A percentile compares a stretch with the other conserved stretches of the same genome.
These are phyloP conservation scores for Lagenaria siceraria DNA, from an alignment of 306 rosid species.

Conservation along the genomic window DNA sequence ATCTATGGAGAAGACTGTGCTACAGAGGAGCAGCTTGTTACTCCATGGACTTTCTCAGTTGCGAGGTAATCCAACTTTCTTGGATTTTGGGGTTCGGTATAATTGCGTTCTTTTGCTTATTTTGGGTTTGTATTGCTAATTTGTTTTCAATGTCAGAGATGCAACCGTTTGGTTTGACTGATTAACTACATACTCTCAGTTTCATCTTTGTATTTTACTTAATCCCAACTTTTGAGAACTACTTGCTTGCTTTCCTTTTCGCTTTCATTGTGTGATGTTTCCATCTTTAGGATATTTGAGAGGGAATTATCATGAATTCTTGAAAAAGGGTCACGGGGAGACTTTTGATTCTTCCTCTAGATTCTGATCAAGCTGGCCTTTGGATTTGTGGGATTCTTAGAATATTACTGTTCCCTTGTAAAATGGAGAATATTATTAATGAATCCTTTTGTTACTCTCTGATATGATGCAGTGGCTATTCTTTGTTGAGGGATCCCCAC, in stretches of 20 bases:
- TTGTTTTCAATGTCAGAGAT: not conserved
- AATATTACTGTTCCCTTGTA: not conserved
- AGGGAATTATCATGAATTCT: not conserved
- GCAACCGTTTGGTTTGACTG: not conserved
- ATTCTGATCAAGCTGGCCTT: not conserved
- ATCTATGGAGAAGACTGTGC: conserved; percentile 84
- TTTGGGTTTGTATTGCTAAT: not conserved
- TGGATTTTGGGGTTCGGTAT: not conserved
- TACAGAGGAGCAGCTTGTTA: conserved; percentile 74
- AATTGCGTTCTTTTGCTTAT: not conserved
- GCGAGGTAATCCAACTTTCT: conserved; percentile 38
- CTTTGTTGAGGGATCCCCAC: conserved; percentile 90
- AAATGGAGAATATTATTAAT: not conserved
- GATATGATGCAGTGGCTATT: conserved; percentile 52
- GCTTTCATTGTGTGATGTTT: not conserved
- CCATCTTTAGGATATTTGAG: not conserved
- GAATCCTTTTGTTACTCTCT: not conserved
- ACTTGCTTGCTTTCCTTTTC: not conserved
- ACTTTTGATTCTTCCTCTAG: not conserved
- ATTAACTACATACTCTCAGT: not conserved
- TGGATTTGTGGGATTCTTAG: not conserved
- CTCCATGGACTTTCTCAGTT: conserved; percentile 89
- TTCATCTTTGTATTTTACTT: not conserved
- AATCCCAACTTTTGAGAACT: not conserved
- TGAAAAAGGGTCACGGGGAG: not conserved